Evolutionary conservation across 371 early-diverging fungal species (phyloP), one percentile per base, ranked within the genome.

Genomic region (Mortierella sp.): DNA sequence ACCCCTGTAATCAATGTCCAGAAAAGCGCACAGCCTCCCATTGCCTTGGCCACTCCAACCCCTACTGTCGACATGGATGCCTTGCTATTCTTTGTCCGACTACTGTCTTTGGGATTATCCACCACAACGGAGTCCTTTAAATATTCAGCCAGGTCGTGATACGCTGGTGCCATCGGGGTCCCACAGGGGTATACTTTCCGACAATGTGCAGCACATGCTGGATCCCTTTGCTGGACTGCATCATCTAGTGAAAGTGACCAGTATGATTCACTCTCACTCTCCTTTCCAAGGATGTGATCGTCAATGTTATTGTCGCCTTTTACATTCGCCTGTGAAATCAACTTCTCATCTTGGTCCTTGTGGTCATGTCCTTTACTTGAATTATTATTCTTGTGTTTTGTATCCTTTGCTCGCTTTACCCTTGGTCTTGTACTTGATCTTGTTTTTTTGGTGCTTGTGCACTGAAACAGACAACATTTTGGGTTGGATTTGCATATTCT

Each of bases 111-210:
- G 30, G 49, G 49, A 14, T 40, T 37, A 1, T 45, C 30, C 51
- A 51, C 35, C 24, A 2, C 2, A 35, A 18, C 14, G n/a, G 22
- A 24, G 26, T 28, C 39, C 20, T 32, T 24, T 11, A n/a, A n/a
- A 65, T 37, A 65, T 5, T 51, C 65, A 6, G 3, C 32, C 39
- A 65, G 11, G 20, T 65, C 39, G 9, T 37, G 65, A 30, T 65
- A 65, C 3, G 10, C 37, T 18, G 73, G 73, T 4, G 67, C 73
- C 10, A 39, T 20, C 1, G 66, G 4, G 11, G 73, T 66, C 18
- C 73, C 73, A 11, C 73, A 66, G 3, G 66, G 55, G 54, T 52
- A 72, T 11, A 16, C 20, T 32, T 39, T 11, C 30, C 54, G 49
- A 49, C 72, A 72, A n/a, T 54, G 49, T 5, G 24, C 28, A 18